phyloP scores from a whole-genome alignment of 2,329 filamentous ascomycete species.

The Alternaria sp. region DNA sequence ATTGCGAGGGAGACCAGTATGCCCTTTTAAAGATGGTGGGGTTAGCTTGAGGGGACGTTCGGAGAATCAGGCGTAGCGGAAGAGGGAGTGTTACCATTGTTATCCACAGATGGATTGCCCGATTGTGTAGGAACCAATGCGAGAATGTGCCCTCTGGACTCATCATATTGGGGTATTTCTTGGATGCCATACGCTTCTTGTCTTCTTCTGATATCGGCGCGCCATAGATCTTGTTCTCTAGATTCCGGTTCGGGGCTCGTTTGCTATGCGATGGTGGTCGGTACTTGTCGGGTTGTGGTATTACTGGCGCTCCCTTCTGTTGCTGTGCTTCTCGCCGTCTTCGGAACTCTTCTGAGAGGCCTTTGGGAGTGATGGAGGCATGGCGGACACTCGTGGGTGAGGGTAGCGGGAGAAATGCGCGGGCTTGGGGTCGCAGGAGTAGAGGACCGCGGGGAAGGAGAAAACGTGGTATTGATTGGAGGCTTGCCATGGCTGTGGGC shows the following conservation, averaged over 20 bases:
- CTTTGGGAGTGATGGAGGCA: slow-evolving; percentile 43
- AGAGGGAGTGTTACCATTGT: slow-evolving; percentile 69
- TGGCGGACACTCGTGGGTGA: slow-evolving; percentile 37
- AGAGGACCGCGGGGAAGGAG: slow-evolving; percentile 42
- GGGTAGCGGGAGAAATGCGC: slow-evolving; percentile 27
- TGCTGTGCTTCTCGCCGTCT: slow-evolving; percentile 43
- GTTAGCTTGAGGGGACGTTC: slow-evolving; percentile 6
- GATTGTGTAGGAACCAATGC: slow-evolving; percentile 84
- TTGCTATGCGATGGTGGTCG: slow-evolving; percentile 89
- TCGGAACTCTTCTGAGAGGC: slow-evolving; percentile 45
- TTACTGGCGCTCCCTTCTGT: slow-evolving; percentile 57
- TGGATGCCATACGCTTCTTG: slow-evolving; percentile 69
- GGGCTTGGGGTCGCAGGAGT: slow-evolving; percentile 37
- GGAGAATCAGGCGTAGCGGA: background rate
- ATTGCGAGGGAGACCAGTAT: slow-evolving; percentile 74
- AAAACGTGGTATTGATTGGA: slow-evolving; percentile 48
- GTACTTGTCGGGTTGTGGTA: slow-evolving; percentile 89
- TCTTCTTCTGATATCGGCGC: slow-evolving; percentile 73
- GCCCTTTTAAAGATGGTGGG: slow-evolving; percentile 55
- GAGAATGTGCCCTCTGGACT: slow-evolving; percentile 82
- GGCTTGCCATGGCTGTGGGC: slow-evolving; percentile 41
- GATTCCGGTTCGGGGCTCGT: slow-evolving; percentile 66
- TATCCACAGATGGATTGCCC: slow-evolving; percentile 79
- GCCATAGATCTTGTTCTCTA: slow-evolving; percentile 74
- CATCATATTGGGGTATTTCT: slow-evolving; percentile 88